Conservation (phyloP, 1,284 basidiomycete species). For the Vanrija humicola region DNA sequence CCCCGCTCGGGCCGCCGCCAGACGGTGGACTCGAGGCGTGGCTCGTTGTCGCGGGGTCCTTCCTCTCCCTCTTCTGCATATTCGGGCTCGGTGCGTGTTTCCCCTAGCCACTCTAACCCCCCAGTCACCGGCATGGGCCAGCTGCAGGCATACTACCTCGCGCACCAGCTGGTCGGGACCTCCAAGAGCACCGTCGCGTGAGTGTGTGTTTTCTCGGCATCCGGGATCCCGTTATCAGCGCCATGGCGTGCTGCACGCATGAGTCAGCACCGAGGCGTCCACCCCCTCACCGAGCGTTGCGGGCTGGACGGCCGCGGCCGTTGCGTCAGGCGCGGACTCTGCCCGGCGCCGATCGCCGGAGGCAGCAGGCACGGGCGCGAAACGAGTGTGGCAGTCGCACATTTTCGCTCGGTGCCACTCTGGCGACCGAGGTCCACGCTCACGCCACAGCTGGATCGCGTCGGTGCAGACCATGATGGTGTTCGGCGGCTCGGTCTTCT, state of each 20-base stretch:
- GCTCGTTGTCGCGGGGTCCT: slow-evolving; percentile 23
- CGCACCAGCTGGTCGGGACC: slow-evolving; percentile 16
- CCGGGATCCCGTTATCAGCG: neutral
- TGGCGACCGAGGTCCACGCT: neutral
- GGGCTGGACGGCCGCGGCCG: no score
- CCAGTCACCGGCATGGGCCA: slow-evolving; percentile 26
- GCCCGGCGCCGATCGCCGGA: neutral
- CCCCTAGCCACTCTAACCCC: neutral
- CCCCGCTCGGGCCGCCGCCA: slow-evolving; percentile 10
- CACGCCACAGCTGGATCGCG: slow-evolving; percentile 16
- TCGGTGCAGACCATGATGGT: slow-evolving; percentile 19
- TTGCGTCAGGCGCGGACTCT: no score
- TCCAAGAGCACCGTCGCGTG: slow-evolving; percentile 18
- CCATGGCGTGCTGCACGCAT: neutral
- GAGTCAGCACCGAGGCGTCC: no score
- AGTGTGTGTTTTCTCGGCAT: neutral
- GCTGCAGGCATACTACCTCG: slow-evolving; percentile 20
- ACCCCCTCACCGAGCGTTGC: neutral
- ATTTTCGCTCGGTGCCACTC: neutral
- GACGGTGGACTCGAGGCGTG: slow-evolving; percentile 16
- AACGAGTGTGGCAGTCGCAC: no score
- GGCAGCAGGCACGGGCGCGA: no score
- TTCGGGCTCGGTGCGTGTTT: slow-evolving; percentile 37
- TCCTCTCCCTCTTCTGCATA: slow-evolving; percentile 39
- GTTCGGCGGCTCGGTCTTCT: slow-evolving; percentile 15